Conservation (phyloP, 106 monocot genomes). For the Iris macrosiphon region DNA sequence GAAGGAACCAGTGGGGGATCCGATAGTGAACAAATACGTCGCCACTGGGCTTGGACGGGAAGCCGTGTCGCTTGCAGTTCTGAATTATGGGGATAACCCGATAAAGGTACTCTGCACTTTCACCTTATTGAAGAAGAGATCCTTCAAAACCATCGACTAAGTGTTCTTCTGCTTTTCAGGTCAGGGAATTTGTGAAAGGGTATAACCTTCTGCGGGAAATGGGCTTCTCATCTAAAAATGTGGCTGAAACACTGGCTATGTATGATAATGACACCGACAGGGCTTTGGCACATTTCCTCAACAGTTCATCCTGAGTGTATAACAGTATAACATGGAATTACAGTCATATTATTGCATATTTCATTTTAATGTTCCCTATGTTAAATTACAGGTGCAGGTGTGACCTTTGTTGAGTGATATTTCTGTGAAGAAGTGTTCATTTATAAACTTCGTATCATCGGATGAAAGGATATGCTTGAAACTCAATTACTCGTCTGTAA, state of each 20-base stretch:
- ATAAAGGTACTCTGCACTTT: slow-evolving; percentile 44
- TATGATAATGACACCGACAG: slow-evolving; percentile 95
- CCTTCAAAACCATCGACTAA: background rate
- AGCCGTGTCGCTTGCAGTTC: slow-evolving; percentile 77
- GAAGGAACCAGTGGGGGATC: slow-evolving; percentile 58
- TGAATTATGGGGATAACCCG: slow-evolving; percentile 88
- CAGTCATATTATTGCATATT: too few species aligned
- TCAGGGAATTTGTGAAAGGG: slow-evolving; percentile 87
- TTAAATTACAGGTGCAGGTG: background rate
- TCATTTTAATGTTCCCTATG: too few species aligned
- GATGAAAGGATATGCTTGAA: background rate
- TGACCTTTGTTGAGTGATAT: too few species aligned
- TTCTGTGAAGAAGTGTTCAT: too few species aligned
- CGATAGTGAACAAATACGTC: slow-evolving; percentile 76
- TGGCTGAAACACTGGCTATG: slow-evolving; percentile 76
- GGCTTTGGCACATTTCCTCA: slow-evolving; percentile 69
- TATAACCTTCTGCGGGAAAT: slow-evolving; percentile 89
- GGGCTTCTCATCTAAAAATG: slow-evolving; percentile 83
- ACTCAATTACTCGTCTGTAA: too few species aligned
- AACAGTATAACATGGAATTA: background rate
- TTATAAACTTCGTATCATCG: too few species aligned
- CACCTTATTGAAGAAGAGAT: background rate
- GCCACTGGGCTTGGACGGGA: slow-evolving; percentile 64
- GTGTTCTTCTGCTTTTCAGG: slow-evolving; percentile 33
- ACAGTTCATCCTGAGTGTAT: slow-evolving; percentile 33